Conservation (phyloP, 2,329 filamentous ascomycete genomes). For the Hyphodiscus sp. region DNA sequence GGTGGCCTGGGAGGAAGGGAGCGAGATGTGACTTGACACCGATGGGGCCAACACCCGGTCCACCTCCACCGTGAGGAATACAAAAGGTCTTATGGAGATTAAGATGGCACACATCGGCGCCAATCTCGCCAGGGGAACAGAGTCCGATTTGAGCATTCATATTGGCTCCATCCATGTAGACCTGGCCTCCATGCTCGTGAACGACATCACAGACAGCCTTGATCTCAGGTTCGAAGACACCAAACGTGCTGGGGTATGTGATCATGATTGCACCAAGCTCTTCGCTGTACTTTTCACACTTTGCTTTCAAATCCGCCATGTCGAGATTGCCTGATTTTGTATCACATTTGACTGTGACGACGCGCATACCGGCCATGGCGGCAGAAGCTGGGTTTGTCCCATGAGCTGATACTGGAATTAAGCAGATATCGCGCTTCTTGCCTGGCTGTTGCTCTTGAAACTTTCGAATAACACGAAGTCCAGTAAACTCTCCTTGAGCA, state of each 20-base stretch:
- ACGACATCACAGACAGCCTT: conserved; percentile 81
- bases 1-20: conserved; percentile 66
- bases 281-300: conserved; percentile 81
- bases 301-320: conserved; percentile 74
- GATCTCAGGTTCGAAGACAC: conserved; percentile 86
- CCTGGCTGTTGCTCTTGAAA: conserved; percentile 65
- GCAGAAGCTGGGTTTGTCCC: conserved; percentile 94
- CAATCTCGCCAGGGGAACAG: conserved; percentile 90
- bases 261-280: conserved; percentile 92
- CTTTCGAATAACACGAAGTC: conserved; percentile 79
- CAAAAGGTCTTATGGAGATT: conserved; percentile 99
- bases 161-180: conserved; percentile 98
- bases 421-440: conserved; percentile 78
- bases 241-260: conserved; percentile 92
- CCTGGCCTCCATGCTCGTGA: conserved; percentile 81
- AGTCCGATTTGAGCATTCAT: conserved; percentile 98
- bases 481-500: conserved; percentile 91
- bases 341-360: conserved; percentile 89
- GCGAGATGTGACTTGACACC: conserved; percentile 79
- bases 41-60: conserved; percentile 89
- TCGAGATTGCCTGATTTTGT: conserved; percentile 83
- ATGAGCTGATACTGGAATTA: conserved; percentile 92
- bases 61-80: conserved; percentile 92
- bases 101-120: conserved; percentile 92
- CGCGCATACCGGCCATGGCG: conserved; percentile 92